Evolutionary conservation across 805 yeast species (phyloP).

Genomic region (Spathaspora arborariae): DNA sequence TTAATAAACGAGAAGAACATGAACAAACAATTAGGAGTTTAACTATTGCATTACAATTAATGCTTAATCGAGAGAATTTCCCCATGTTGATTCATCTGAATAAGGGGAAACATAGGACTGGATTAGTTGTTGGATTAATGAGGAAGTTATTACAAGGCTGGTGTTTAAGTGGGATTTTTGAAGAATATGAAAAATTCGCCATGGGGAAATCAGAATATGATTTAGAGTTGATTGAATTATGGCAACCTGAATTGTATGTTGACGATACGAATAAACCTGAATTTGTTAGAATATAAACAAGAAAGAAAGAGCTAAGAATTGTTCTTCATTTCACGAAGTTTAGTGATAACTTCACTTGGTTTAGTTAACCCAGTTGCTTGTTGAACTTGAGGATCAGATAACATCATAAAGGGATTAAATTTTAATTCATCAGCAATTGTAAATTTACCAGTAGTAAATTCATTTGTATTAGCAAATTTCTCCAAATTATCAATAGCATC

Average conservation of each 20-base stretch:
- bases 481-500: constrained; percentile 55
- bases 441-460: constrained; percentile 79
- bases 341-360: constrained; percentile 60
- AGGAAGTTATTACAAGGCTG: constrained; percentile 86
- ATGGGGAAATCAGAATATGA: constrained; percentile 92
- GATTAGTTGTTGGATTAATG: constrained; percentile 88
- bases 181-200: constrained; percentile 89
- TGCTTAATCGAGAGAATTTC: constrained; percentile 64
- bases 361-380: constrained; percentile 52
- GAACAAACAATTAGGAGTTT: constrained; percentile 44
- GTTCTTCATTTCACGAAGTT: constrained; percentile 76
- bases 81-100: constrained; percentile 91
- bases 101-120: constrained; percentile 96
- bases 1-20: constrained; percentile 49
- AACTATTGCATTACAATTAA: constrained; percentile 50
- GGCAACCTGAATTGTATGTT: constrained; percentile 57
- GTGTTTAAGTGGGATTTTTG: constrained; percentile 90
- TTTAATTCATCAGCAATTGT: constrained; percentile 78
- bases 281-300: constrained; percentile 52
- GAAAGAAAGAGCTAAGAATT: constrained; percentile 16
- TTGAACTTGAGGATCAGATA: constrained; percentile 60
- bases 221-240: constrained; percentile 82
- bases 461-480: constrained; percentile 49
- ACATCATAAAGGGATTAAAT: constrained; percentile 88
- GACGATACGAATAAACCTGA: constrained; percentile 52